phyloP scores from a whole-genome alignment of 2,329 filamentous ascomycete genomes.

The Camillea tinctor region DNA sequence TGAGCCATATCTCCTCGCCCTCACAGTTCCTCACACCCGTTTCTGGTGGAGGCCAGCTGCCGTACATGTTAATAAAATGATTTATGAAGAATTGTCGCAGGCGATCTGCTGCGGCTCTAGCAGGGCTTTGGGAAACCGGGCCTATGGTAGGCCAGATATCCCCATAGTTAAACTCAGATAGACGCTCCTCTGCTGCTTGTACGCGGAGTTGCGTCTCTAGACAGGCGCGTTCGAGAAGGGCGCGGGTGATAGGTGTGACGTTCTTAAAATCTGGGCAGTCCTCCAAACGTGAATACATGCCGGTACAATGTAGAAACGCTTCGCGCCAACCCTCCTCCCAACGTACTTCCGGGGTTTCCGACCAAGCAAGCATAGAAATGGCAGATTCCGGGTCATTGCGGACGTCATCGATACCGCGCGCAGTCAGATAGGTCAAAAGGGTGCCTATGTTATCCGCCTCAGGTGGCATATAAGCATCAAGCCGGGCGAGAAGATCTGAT shows the following conservation, averaged over 20 bases:
- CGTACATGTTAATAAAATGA: slow-evolving; percentile 57
- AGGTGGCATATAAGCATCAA: slow-evolving; percentile 57
- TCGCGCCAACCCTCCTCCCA: slow-evolving; percentile 69
- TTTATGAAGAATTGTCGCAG: slow-evolving; percentile 59
- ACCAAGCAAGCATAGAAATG: slow-evolving; percentile 63
- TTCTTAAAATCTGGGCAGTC: slow-evolving; percentile 53
- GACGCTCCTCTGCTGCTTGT: slow-evolving; percentile 59
- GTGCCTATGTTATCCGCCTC: slow-evolving; percentile 57
- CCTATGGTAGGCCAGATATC: slow-evolving; percentile 57
- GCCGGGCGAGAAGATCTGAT: slow-evolving; percentile 58
- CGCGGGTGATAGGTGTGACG: slow-evolving; percentile 60
- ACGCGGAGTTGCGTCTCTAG: slow-evolving; percentile 62
- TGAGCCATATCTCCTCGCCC: slow-evolving; percentile 58
- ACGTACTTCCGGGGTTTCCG: slow-evolving; percentile 58
- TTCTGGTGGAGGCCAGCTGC: slow-evolving; percentile 59
- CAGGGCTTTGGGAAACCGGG: slow-evolving; percentile 34
- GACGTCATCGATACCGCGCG: slow-evolving; percentile 62
- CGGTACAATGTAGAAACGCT: slow-evolving; percentile 64
- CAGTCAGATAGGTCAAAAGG: slow-evolving; percentile 60
- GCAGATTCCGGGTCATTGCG: slow-evolving; percentile 60
- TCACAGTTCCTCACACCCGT: slow-evolving; percentile 28
- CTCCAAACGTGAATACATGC: slow-evolving; percentile 59
- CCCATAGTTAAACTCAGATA: slow-evolving; percentile 58
- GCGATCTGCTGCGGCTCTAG: slow-evolving; percentile 56
- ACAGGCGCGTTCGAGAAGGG: slow-evolving; percentile 60